Evolutionary conservation across 2,329 filamentous ascomycete genomes (phyloP), one percentile per base, ranked within the genome.

Genomic region (Colletotrichum phormii): DNA sequence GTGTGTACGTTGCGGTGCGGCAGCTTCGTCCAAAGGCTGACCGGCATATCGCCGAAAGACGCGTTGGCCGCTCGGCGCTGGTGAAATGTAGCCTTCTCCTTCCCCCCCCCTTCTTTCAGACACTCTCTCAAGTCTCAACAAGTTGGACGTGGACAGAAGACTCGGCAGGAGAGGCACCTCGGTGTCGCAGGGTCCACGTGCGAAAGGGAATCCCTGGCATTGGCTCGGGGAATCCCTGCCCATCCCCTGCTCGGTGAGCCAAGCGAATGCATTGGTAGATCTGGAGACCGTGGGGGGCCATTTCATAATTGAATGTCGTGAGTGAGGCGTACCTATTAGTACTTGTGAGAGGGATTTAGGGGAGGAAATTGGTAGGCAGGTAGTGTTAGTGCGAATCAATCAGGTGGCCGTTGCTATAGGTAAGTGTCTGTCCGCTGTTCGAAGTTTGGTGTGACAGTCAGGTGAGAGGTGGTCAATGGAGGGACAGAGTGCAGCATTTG

Each of bases 141-240:
- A 15, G 37, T 42, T 18, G 37, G 15, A 42, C 15, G 37, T 42
- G 37, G 37, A 18, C 37, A 18, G 37, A 42, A 42, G n/a, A 18
- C 26, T 53, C 54, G 31, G 24, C 11, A 12, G 29, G 24, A 35
- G 42, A 58, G 57, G 35, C 46, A 55, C 59, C 31, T 64, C 59
- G 60, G 60, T 42, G 5, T 72, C 55, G 33, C 11, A 11, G 31
- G 58, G 46, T 46, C 33, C 66, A 73, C 71, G 66, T 73, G 71
- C 37, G 5, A 31, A 18, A 37, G 66, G 35, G 22, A 31, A 72
- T 57, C 65, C 60, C 61, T 64, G 54, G 15, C 11, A 69, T 64
- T 70, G 70, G 70, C 33, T 53, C 46, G 33, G 60, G 66, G 59
- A 60, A 55, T 46, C 69, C 69, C 35, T 53, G 33, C 15, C 15